Evolutionary conservation across 1,139 yeast species (phyloP), one percentile per base, ranked within the genome.

Genomic region (Yamadazyma membranifaciens): DNA sequence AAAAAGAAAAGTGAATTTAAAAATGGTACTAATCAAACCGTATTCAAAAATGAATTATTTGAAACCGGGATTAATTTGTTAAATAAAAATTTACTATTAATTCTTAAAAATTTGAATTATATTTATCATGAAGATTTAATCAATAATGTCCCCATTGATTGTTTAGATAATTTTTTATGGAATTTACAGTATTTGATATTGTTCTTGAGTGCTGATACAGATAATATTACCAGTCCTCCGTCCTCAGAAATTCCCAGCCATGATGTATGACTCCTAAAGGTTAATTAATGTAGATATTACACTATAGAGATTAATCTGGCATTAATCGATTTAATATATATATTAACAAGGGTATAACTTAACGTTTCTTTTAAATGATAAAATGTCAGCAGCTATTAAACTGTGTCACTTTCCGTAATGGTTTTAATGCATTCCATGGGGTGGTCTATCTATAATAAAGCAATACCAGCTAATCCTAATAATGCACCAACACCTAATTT

Each of bases 151-250:
- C 76, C 77, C 1, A 48, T 58, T 3, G 76, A 72, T 39, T 65
- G 73, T 46, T 47, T 60, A 14, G 77, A 70, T 49, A 69, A 70
- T 44, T 60, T 70, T 36, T 52, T 70, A 44, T 72, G 78, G 78
- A 67, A 62, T 40, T 47, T 72, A 28, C 65, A 70, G 42, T 71
- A 65, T 44, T 45, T 71, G 27, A 44, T 65, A 15, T 51, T 72
- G 31, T 67, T 62, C 42, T 50, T 71, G 36, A 69, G 75, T 3
- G 75, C 52, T 12, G 35, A 35, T 10, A 24, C 30, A 14, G 17
- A 27, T 20, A 20, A 7, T 20, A 7, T 20, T 20, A 7, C 24
- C 5, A 20, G 24, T 7, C 24, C 24, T 7, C 24, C 5, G 24
- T 7, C 24, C 24, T 7, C 24, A 20, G n/a, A n/a, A n/a, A n/a